Evolutionary conservation across 257 asterid genomes (phyloP), one percentile per base, ranked within the genome.

Genomic region (Fraxinus pennsylvanica): DNA sequence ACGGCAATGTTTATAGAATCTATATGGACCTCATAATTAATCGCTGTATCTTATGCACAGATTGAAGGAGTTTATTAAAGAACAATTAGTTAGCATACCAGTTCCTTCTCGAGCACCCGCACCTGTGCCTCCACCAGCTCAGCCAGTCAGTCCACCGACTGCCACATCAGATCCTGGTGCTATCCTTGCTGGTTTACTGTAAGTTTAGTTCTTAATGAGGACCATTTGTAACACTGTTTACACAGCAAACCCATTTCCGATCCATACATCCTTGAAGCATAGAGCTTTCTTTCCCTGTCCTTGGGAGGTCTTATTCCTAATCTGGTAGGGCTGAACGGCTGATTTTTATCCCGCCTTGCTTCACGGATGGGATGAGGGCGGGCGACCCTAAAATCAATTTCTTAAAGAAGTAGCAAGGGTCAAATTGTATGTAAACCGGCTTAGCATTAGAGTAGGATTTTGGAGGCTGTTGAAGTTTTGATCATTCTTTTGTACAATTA

Each of bases 61-160:
- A 83, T 81, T 94, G 87, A 94, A 89, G 86, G 98, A 94, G 85
- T 92, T 89, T 71, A 85, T 94, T 36, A 92, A 94, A 85, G 98
- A 94, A 81, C 97, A 89, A 74, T 81, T 94, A 81, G 84, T 94
- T 73, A 47, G 76, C 86, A 82, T 91, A 65, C 96, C 96, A 1
- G 35, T 81, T 84, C 87, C 89, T 82, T 78, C 94, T 74, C 88
- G 78, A 65, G 79, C 89, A 30, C 75, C 92, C 52, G 77, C 84
- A 19, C 35, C 69, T 8, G 47, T 25, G 14, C 43, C 79, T 27
- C 21, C 59, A 36, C 61, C 61, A 65, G 88, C 78, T 73, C 86
- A 79, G 75, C 82, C 81, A 27, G 9, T 41, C 39, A 33, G 14
- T 36, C 81, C 81, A 63, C 76, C 5, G 35, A 33, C 59, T 32